A percentile compares a stretch with the other conserved stretches of the same genome.
These are phyloP conservation scores for Striga hermonthica DNA, from an alignment of 305 asterid genomes.

Conservation along the genomic window DNA sequence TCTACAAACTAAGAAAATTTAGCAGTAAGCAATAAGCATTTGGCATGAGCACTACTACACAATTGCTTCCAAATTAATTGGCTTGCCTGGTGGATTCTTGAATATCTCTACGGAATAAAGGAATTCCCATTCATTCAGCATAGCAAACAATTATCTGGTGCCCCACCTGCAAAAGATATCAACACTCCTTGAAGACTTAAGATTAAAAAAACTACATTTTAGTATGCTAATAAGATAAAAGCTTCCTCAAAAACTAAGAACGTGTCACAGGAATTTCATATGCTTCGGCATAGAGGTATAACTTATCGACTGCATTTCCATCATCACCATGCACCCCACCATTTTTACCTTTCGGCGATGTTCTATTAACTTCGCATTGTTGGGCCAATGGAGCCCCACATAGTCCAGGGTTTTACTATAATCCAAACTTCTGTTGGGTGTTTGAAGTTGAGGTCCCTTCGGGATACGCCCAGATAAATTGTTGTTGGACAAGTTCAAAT, in stretches of 20 bases:
- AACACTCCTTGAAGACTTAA: background rate
- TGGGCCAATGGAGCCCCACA: too few relatives aligned
- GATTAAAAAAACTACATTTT: conserved; percentile 4
- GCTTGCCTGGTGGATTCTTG: conserved; percentile 83
- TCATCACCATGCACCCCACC: too few relatives aligned
- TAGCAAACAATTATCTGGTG: conserved; percentile 81
- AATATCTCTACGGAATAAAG: conserved; percentile 83
- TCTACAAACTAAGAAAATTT: conserved; percentile 7
- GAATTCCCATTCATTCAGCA: conserved; percentile 85
- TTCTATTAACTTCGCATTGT: too few relatives aligned
- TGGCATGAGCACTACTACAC: background rate
- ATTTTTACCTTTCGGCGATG: too few relatives aligned
- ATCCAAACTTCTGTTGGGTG: too few relatives aligned
- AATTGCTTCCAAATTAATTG: conserved; percentile 30
- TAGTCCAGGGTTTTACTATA: too few relatives aligned
- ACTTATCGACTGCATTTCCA: too few relatives aligned
- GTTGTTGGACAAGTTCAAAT: too few relatives aligned
- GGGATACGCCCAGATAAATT: too few relatives aligned
- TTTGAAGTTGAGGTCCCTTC: too few relatives aligned
- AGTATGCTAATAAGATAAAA: conserved; percentile 13
- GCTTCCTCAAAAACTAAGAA: conserved; percentile 14
- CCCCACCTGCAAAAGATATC: conserved; percentile 62
- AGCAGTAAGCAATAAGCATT: background rate
- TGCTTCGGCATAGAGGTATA: too few relatives aligned
- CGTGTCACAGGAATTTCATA: background rate